These are phyloP conservation scores for Aspergillus nidulans DNA, from an alignment of 495 filamentous ascomycete species.

Conservation along the genomic window DNA sequence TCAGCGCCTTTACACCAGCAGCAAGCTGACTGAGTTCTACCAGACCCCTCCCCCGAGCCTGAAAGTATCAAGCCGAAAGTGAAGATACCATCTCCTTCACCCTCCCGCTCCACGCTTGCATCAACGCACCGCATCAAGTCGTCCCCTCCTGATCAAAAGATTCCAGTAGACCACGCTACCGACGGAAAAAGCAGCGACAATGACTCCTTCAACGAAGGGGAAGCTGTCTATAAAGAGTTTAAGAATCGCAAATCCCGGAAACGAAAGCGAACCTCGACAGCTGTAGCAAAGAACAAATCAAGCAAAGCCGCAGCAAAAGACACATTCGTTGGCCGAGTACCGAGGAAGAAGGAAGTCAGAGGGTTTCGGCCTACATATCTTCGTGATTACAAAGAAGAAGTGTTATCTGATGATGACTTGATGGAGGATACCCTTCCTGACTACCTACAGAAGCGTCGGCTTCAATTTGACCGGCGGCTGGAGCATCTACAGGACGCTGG, in stretches of 20 bases:
- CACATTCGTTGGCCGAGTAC: slow-evolving; percentile 28
- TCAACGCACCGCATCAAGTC: not conserved
- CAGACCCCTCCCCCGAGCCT: not conserved
- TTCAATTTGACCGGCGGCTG: slow-evolving; percentile 47
- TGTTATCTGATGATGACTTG: slow-evolving; percentile 49
- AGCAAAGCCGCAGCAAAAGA: slow-evolving; percentile 23
- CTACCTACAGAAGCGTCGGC: slow-evolving; percentile 51
- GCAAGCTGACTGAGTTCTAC: not conserved
- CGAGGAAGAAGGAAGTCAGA: slow-evolving; percentile 17
- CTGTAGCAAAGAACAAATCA: slow-evolving; percentile 42
- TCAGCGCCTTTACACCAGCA: not conserved
- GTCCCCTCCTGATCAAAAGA: slow-evolving; percentile 13
- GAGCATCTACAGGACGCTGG: slow-evolving; percentile 61
- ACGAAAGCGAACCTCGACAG: slow-evolving; percentile 48
- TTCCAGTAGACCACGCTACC: slow-evolving; percentile 15
- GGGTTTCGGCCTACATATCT: slow-evolving; percentile 14
- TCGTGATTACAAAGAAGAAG: slow-evolving; percentile 37
- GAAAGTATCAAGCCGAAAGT: not conserved
- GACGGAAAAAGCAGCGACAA: slow-evolving; percentile 30
- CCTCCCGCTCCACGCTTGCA: not conserved
- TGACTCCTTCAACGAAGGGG: slow-evolving; percentile 43
- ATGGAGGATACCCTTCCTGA: slow-evolving; percentile 56
- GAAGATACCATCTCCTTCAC: not conserved
- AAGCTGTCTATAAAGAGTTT: slow-evolving; percentile 54
- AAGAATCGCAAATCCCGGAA: slow-evolving; percentile 55